Conservation (phyloP, 345 rosid genomes). For the Cardamine resedifolia region DNA sequence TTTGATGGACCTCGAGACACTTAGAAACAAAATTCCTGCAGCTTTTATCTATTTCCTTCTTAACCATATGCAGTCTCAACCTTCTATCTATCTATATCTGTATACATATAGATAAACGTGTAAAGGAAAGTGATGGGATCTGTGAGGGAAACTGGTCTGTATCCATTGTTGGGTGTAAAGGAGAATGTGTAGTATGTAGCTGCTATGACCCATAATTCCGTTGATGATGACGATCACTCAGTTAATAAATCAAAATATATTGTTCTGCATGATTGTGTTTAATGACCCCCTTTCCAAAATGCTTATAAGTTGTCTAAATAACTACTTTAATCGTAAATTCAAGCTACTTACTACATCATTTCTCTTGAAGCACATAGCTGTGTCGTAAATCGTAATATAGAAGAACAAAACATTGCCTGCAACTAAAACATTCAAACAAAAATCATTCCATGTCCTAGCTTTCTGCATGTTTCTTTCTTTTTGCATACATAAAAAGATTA, state of each 20-base stretch:
- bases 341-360: constrained; percentile 14
- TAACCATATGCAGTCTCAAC: constrained; percentile 3
- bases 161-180: constrained; percentile 11
- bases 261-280: background rate
- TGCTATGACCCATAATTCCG: constrained; percentile 8
- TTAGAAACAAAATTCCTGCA: constrained; percentile 15
- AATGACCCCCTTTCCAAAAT: background rate
- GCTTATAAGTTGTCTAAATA: background rate
- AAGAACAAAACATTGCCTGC: constrained; percentile 20
- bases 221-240: background rate
- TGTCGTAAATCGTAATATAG: background rate
- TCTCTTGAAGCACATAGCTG: constrained; percentile 10
- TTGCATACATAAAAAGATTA: constrained; percentile 4
- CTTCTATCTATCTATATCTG: background rate
- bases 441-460: background rate
- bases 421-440: constrained; percentile 6
- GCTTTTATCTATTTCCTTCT: background rate
- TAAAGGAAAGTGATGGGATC: constrained; percentile 4
- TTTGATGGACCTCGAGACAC: constrained; percentile 67
- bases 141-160: background rate
- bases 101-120: constrained; percentile 19
- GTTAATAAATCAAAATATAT: constrained; percentile 1
- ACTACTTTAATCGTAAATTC: background rate
- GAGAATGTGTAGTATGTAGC: constrained; percentile 26
- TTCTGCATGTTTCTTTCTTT: background rate